Evolutionary conservation across 2,329 filamentous ascomycete genomes (phyloP).

Genomic region (Trichophyton equinum): DNA sequence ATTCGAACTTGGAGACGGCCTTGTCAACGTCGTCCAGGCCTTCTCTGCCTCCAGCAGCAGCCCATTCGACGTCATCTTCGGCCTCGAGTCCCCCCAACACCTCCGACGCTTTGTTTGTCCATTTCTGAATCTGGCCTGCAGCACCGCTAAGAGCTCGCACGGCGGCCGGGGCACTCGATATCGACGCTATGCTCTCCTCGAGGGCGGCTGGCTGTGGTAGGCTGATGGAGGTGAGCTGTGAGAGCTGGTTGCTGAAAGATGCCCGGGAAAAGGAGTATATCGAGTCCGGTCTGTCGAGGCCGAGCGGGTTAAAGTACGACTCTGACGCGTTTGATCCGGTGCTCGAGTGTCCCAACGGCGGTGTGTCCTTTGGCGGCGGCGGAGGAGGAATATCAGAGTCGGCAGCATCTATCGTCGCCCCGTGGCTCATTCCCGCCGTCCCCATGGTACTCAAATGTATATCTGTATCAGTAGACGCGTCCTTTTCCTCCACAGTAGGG

Average conservation of each 20-base stretch:
- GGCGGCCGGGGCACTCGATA: slow-evolving; percentile 73
- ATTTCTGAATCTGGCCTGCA: slow-evolving; percentile 81
- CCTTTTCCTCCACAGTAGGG: slow-evolving; percentile 7
- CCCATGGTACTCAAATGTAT: slow-evolving; percentile 6
- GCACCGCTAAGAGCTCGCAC: slow-evolving; percentile 72
- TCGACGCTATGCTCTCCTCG: slow-evolving; percentile 69
- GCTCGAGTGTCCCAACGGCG: slow-evolving; percentile 13
- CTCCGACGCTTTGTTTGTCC: slow-evolving; percentile 85
- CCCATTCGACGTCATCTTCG: slow-evolving; percentile 97
- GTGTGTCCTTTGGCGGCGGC: slow-evolving; percentile 27
- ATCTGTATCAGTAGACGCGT: slow-evolving; percentile 1
- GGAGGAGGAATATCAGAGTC: slow-evolving; percentile 26
- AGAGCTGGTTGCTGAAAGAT: slow-evolving; percentile 86
- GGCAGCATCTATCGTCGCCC: slow-evolving; percentile 19
- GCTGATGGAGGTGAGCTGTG: slow-evolving; percentile 79
- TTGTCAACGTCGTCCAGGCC: slow-evolving; percentile 46
- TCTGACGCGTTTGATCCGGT: slow-evolving; percentile 25
- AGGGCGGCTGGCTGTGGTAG: slow-evolving; percentile 76
- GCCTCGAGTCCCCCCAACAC: slow-evolving; percentile 81
- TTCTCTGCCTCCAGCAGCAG: slow-evolving; percentile 61
- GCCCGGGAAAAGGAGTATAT: slow-evolving; percentile 87
- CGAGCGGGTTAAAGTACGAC: slow-evolving; percentile 34
- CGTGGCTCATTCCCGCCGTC: slow-evolving; percentile 12
- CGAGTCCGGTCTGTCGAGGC: slow-evolving; percentile 58
- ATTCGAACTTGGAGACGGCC: slow-evolving; percentile 72